Evolutionary conservation across 345 rosid genomes (phyloP).

Genomic region (Nasturtium officinale): DNA sequence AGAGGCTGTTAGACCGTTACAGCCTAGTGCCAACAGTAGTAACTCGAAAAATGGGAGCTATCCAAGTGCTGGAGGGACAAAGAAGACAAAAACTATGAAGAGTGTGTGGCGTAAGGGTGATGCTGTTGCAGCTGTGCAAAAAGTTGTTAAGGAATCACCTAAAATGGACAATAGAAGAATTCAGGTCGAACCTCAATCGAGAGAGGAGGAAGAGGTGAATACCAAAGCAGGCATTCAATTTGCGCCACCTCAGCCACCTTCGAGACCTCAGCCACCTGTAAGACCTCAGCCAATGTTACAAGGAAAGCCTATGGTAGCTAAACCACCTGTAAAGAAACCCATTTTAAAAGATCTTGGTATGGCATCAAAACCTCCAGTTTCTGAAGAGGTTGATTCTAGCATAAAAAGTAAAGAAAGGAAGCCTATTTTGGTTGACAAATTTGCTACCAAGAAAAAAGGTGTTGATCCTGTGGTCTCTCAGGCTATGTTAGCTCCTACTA

Average conservation of each 20-base stretch:
- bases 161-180: slow-evolving; percentile 43
- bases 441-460: slow-evolving; percentile 72
- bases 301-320: slow-evolving; percentile 69
- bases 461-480: slow-evolving; percentile 73
- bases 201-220: slow-evolving; percentile 42
- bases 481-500: slow-evolving; percentile 75
- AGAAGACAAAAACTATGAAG: slow-evolving; percentile 69
- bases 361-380: slow-evolving; percentile 47
- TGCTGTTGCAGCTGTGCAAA: slow-evolving; percentile 58
- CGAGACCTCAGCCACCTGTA: slow-evolving; percentile 57
- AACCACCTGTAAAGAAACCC: slow-evolving; percentile 62
- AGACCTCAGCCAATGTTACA: slow-evolving; percentile 75
- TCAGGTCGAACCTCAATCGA: slow-evolving; percentile 37
- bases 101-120: slow-evolving; percentile 99
- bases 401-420: slow-evolving; percentile 65
- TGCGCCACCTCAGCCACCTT: slow-evolving; percentile 57
- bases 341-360: slow-evolving; percentile 85
- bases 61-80: slow-evolving; percentile 40
- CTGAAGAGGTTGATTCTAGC: slow-evolving; percentile 50
- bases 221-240: slow-evolving; percentile 47
- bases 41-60: slow-evolving; percentile 42
- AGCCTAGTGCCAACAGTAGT: slow-evolving; percentile 39
- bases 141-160: slow-evolving; percentile 63
- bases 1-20: slow-evolving; percentile 44
- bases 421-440: slow-evolving; percentile 92